Evolutionary conservation across 176 grass and related monocot genomes (phyloP).

Genomic region (Oropetium thomaeum): DNA sequence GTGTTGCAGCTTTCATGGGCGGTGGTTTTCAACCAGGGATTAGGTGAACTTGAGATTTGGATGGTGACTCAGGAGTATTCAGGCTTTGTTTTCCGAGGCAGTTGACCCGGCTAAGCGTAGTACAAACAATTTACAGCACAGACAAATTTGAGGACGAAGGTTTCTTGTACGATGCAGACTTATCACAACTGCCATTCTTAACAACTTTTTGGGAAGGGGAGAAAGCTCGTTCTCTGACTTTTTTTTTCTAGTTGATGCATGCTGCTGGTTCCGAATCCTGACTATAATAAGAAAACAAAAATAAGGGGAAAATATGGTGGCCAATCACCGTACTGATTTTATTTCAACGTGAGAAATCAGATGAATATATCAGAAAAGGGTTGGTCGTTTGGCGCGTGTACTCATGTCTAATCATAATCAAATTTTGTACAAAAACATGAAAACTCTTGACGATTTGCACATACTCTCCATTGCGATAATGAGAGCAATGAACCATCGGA

Average conservation of each 20-base stretch:
- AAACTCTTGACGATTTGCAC: background rate
- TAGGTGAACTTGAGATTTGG: conserved; percentile 35
- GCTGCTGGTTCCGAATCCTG: background rate
- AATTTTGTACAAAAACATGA: background rate
- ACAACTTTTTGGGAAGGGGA: background rate
- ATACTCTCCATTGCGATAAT: background rate
- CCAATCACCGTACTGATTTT: background rate
- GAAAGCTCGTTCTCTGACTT: background rate
- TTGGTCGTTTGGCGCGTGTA: background rate
- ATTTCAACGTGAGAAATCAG: background rate
- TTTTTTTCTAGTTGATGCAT: background rate
- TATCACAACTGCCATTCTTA: background rate
- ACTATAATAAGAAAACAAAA: background rate
- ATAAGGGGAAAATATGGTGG: background rate
- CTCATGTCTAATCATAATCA: background rate
- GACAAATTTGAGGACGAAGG: conserved; percentile 25
- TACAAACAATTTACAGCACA: conserved; percentile 13
- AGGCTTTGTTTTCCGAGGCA: conserved; percentile 26
- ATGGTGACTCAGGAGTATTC: conserved; percentile 24
- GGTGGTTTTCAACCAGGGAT: conserved; percentile 33
- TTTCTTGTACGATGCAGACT: background rate
- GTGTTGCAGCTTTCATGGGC: conserved; percentile 19
- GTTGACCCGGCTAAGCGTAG: conserved; percentile 15
- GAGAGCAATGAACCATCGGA: background rate
- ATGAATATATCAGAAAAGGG: background rate